Evolutionary conservation across 2,329 filamentous ascomycete species (phyloP), one percentile per base, ranked within the genome.

Genomic region (Neoscytalidium dimidiatum): DNA sequence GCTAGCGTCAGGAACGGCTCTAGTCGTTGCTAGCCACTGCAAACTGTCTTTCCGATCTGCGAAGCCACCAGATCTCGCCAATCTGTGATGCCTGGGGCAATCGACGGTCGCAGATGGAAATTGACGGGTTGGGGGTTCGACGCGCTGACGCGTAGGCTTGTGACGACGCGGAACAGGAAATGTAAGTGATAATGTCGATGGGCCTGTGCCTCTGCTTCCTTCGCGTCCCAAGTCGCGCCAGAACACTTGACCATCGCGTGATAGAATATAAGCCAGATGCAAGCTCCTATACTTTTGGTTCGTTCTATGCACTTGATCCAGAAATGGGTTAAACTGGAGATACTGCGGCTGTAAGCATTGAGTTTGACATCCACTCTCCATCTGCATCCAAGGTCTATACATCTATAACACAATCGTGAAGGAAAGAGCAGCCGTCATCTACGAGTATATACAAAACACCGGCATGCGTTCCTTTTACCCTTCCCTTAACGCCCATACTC

Each of bases 51-150:
- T 28, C 17, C 3, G 56, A 31, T 46, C 38, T 46, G 56, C 41
- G 14, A 60, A 60, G 56, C 56, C 56, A 60, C 56, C 38, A 60
- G 56, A 60, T 60, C 56, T 60, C 56, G 56, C 41, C 41, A 48
- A 60, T 60, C 56, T 46, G 28, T n/a, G 33, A 23, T 31, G 23
- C 14, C 4, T 19, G 35, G 26, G 38, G 14, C 13, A 46, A 60
- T 60, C 56, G 53, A 44, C 11, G 11, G 41, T 29, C n/a, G 13
- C 6, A 19, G 19, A 6, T 49, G 31, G 31, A 28, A 28, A 60
- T 19, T 6, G 23, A 43, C 6, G 23, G 23, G 14, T 9, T 21
- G 38, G 26, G 11, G 28, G 11, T 44, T 19, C 11, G 26, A 58
- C 26, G 51, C 51, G 51, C 21, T n/a, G 52, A 56, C 33, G 35